A percentile compares a stretch with the other conserved stretches of the same genome.
phyloP scores from a whole-genome alignment of 768 basidiomycete genomes.

The Termitomyces sp. region DNA sequence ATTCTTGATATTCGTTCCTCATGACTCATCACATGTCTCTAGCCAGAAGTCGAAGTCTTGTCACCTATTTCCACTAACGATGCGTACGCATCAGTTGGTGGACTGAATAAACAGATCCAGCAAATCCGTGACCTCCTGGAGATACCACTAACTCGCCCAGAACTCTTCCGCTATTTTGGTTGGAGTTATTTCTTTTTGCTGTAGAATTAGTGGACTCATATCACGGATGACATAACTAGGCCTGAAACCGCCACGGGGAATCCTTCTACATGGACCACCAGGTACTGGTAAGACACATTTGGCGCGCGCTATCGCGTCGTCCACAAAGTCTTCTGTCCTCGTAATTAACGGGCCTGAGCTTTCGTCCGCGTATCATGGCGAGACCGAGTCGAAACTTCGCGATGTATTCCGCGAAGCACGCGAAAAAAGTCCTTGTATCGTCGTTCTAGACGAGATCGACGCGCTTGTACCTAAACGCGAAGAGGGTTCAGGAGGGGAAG shows the following conservation, averaged over 20 bases:
- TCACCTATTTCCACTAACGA: conserved; percentile 41
- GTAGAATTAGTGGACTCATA: conserved; percentile 3
- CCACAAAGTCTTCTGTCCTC: conserved; percentile 84
- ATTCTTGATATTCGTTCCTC: neutral
- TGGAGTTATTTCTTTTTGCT: conserved; percentile 22
- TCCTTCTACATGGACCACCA: conserved; percentile 92
- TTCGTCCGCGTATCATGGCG: conserved; percentile 94
- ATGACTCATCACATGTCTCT: conserved; percentile 19
- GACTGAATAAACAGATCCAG: conserved; percentile 82
- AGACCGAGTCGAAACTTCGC: conserved; percentile 89
- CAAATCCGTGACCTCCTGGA: conserved; percentile 86
- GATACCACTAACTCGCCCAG: conserved; percentile 80
- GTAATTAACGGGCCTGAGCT: conserved; percentile 95
- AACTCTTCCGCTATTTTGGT: conserved; percentile 79
- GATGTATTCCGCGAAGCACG: conserved; percentile 88
- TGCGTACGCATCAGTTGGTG: conserved; percentile 85
- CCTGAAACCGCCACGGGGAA: conserved; percentile 94
- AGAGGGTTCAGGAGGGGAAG: conserved; percentile 89
- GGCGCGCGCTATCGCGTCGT: conserved; percentile 89
- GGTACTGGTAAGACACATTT: conserved; percentile 98
- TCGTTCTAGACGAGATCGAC: conserved; percentile 95
- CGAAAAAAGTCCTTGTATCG: conserved; percentile 82
- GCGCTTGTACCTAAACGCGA: conserved; percentile 90
- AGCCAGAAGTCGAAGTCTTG: conserved; percentile 50
- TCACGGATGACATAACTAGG: conserved; percentile 35